phyloP scores from a whole-genome alignment of 176 grass and related monocot species.

The Avena insularis region DNA sequence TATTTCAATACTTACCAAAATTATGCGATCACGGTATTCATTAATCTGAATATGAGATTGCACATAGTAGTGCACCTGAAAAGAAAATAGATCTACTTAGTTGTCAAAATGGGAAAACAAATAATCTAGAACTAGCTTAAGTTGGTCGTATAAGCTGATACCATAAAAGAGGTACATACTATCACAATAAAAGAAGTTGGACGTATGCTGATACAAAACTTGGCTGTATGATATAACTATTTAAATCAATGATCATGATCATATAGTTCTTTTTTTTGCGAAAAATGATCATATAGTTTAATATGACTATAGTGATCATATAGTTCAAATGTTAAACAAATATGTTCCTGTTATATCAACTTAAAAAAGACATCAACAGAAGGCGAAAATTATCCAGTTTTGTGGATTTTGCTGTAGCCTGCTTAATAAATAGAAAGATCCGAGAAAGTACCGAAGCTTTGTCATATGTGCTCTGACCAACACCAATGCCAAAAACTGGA shows the following conservation, averaged over 20 bases:
- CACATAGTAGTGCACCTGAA: slow-evolving; percentile 96
- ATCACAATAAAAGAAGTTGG: not conserved
- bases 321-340: slow-evolving; percentile 1
- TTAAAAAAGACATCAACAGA: slow-evolving; percentile 26
- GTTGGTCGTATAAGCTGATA: slow-evolving; percentile 13
- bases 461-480: slow-evolving; percentile 89
- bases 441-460: slow-evolving; percentile 84
- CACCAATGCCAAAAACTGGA: slow-evolving; percentile 96
- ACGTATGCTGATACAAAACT: not conserved
- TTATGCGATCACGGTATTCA: slow-evolving; percentile 86
- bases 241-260: not conserved
- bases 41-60: slow-evolving; percentile 99
- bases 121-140: not conserved
- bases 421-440: slow-evolving; percentile 36
- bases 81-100: slow-evolving; percentile 31
- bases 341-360: slow-evolving; percentile 13
- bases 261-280: no score
- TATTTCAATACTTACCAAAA: slow-evolving; percentile 64
- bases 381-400: slow-evolving; percentile 16
- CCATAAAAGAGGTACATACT: not conserved
- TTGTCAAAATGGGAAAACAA: not conserved
- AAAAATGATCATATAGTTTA: no score
- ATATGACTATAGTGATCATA: not conserved
- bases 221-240: slow-evolving; percentile 16
- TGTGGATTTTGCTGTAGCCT: slow-evolving; percentile 14